phyloP scores from a whole-genome alignment of 2,329 filamentous ascomycete genomes.

The Fusarium fujikuroi region DNA sequence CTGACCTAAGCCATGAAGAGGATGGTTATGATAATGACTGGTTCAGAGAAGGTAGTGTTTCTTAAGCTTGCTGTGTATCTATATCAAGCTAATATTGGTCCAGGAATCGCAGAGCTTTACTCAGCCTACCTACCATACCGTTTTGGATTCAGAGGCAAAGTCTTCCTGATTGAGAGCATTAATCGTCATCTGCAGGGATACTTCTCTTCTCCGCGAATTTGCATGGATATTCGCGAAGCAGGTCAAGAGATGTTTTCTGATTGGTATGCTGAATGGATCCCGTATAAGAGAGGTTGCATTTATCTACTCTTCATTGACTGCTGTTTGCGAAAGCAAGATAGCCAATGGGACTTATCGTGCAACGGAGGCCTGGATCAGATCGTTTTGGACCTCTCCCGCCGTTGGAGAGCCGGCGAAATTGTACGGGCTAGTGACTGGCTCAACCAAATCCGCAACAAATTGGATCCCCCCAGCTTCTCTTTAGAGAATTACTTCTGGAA shows the following conservation, averaged over 20 bases:
- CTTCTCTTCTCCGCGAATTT: neutral
- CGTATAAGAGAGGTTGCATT: neutral
- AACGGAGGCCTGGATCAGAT: neutral
- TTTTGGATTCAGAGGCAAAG: neutral
- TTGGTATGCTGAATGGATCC: neutral
- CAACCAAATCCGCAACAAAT: neutral
- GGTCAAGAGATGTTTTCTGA: neutral
- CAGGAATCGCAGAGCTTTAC: neutral
- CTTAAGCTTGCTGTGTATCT: accelerated
- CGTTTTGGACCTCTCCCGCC: neutral
- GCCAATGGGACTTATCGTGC: neutral
- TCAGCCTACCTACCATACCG: neutral
- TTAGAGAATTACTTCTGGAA: neutral
- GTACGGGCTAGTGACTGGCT: neutral
- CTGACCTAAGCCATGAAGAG: neutral
- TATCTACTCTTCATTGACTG: neutral
- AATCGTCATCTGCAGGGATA: neutral
- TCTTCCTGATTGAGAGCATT: neutral
- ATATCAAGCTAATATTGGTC: neutral
- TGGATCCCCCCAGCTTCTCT: accelerated
- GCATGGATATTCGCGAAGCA: neutral
- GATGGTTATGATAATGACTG: neutral
- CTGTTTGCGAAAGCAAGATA: neutral
- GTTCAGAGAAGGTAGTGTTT: neutral
- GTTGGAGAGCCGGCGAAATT: neutral